Conservation (phyloP, 805 yeast genomes). For the Ogataea polymorpha region DNA sequence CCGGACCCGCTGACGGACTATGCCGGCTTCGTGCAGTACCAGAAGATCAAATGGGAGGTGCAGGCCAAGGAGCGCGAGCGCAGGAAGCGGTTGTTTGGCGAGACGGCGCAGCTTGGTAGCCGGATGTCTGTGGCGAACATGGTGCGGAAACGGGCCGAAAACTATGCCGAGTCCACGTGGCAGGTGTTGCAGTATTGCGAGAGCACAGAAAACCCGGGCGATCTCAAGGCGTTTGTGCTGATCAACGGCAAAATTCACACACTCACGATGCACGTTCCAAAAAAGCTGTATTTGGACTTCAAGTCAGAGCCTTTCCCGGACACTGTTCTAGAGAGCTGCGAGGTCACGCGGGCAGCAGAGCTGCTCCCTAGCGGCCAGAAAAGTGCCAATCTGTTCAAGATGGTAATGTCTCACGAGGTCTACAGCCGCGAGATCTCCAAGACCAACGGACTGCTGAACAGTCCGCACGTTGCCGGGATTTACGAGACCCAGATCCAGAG, state of each 20-base stretch:
- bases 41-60: slow-evolving; percentile 83
- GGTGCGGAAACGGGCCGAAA: slow-evolving; percentile 75
- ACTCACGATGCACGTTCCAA: slow-evolving; percentile 70
- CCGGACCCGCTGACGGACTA: slow-evolving; percentile 71
- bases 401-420: slow-evolving; percentile 64
- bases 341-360: slow-evolving; percentile 56
- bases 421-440: slow-evolving; percentile 55
- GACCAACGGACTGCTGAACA: slow-evolving; percentile 61
- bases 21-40: slow-evolving; percentile 64
- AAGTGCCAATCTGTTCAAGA: slow-evolving; percentile 50
- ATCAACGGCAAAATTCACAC: slow-evolving; percentile 73
- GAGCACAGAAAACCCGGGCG: slow-evolving; percentile 63
- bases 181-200: slow-evolving; percentile 69
- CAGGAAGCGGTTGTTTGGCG: slow-evolving; percentile 78
- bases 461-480: slow-evolving; percentile 59
- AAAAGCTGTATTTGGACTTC: slow-evolving; percentile 67
- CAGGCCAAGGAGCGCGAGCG: slow-evolving; percentile 72
- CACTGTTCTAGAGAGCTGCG: slow-evolving; percentile 44
- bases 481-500: slow-evolving; percentile 73
- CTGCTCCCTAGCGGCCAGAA: slow-evolving; percentile 68
- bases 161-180: slow-evolving; percentile 78
- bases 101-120: slow-evolving; percentile 40
- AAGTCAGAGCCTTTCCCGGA: slow-evolving; percentile 38
- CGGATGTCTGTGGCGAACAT: slow-evolving; percentile 65
- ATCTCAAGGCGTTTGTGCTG: slow-evolving; percentile 64